phyloP scores from a whole-genome alignment of 345 rosid species.

The Erodium maritimum region DNA sequence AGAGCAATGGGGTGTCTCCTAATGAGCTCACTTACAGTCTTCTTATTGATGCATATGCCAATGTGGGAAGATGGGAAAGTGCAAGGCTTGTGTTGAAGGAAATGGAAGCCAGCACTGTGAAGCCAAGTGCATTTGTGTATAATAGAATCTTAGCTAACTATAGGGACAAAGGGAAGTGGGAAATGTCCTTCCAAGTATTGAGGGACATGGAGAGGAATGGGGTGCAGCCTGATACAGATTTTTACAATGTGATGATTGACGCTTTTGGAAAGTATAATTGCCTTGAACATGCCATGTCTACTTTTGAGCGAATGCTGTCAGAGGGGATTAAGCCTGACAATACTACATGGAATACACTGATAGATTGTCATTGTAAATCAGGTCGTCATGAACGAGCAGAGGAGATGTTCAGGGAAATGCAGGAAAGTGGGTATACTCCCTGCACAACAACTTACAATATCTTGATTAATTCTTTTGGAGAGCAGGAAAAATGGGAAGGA shows the following conservation, averaged over 20 bases:
- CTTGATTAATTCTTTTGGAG: slow-evolving; percentile 74
- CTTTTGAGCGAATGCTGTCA: slow-evolving; percentile 66
- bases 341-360: slow-evolving; percentile 89
- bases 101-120: slow-evolving; percentile 67
- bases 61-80: slow-evolving; percentile 95
- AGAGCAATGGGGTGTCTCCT: slow-evolving; percentile 63
- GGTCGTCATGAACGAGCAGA: slow-evolving; percentile 63
- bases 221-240: slow-evolving; percentile 68
- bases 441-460: slow-evolving; percentile 78
- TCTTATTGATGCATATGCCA: slow-evolving; percentile 72
- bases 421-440: slow-evolving; percentile 56
- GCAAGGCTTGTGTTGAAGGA: slow-evolving; percentile 84
- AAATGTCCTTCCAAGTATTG: slow-evolving; percentile 79
- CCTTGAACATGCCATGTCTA: slow-evolving; percentile 78
- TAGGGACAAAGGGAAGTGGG: slow-evolving; percentile 92
- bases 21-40: slow-evolving; percentile 83
- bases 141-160: slow-evolving; percentile 72
- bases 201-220: slow-evolving; percentile 82
- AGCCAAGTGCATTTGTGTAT: slow-evolving; percentile 68
- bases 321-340: slow-evolving; percentile 75
- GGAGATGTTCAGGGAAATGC: slow-evolving; percentile 75
- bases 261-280: slow-evolving; percentile 88
- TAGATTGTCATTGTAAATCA: slow-evolving; percentile 78
- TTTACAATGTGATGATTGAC: slow-evolving; percentile 90
- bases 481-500: slow-evolving; percentile 75